These are phyloP conservation scores for Alternaria sp. DNA, from an alignment of 2,329 filamentous ascomycete species.

Conservation along the genomic window DNA sequence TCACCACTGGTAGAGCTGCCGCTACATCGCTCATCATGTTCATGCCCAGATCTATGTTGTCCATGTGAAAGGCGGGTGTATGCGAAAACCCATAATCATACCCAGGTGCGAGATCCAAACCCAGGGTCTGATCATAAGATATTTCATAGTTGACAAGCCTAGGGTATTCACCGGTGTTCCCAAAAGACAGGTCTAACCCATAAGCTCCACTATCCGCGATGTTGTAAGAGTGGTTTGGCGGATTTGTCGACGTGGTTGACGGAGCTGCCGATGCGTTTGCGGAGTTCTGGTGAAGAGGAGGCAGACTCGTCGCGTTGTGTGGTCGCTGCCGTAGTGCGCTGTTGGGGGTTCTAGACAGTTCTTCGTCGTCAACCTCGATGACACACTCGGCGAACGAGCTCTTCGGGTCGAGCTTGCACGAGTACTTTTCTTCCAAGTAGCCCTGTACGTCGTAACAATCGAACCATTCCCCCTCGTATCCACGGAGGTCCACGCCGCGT, in stretches of 20 bases:
- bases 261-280: background rate
- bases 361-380: constrained; percentile 34
- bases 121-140: constrained; percentile 41
- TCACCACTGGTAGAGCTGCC: constrained; percentile 23
- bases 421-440: constrained; percentile 68
- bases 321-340: background rate
- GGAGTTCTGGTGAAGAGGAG: constrained; percentile 7
- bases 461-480: constrained; percentile 77
- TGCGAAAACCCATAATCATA: constrained; percentile 28
- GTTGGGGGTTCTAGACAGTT: background rate
- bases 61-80: constrained; percentile 12
- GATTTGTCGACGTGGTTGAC: background rate
- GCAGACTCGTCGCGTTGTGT: background rate
- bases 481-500: constrained; percentile 60
- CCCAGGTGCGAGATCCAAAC: constrained; percentile 41
- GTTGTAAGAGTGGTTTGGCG: constrained; percentile 4
- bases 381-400: constrained; percentile 65
- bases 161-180: constrained; percentile 11
- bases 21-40: constrained; percentile 23
- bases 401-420: constrained; percentile 66
- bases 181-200: constrained; percentile 33
- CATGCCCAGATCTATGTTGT: constrained; percentile 22
- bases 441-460: constrained; percentile 78
- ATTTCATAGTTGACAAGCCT: constrained; percentile 25
- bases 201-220: constrained; percentile 19